A percentile compares a stretch with the other conserved stretches of the same genome.
Conservation (phyloP, 139 green algal species). For the Desmodesmus armatus region DNA sequence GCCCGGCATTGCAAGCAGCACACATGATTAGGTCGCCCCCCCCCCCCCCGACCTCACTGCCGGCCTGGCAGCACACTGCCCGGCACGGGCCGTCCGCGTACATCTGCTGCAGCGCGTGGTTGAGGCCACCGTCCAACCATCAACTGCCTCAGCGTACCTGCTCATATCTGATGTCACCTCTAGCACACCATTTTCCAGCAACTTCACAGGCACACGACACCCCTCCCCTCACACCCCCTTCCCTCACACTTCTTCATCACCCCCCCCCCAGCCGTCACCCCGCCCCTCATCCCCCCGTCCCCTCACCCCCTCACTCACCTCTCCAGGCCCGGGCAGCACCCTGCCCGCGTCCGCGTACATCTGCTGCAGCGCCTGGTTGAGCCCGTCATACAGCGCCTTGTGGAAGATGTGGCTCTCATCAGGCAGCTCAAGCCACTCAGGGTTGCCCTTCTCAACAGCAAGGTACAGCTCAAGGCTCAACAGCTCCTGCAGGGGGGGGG, state of each 20-base stretch:
- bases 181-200: too few relatives aligned
- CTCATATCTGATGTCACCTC: too few relatives aligned
- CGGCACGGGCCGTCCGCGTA: not conserved
- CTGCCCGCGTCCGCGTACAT: not conserved
- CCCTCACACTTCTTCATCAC: not conserved
- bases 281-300: not conserved
- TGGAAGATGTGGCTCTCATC: conserved; percentile 40
- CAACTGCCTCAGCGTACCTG: too few relatives aligned
- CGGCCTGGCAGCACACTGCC: too few relatives aligned
- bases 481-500: not conserved
- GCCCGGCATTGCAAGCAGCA: too few relatives aligned
- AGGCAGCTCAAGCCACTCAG: conserved; percentile 10
- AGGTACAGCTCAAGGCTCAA: not conserved
- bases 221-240: not conserved
- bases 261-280: not conserved
- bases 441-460: not conserved
- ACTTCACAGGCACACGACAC: too few relatives aligned
- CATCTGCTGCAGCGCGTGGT: not conserved
- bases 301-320: not conserved
- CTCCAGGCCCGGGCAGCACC: too few relatives aligned
- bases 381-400: conserved; percentile 41
- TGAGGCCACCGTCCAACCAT: conserved; percentile 30
- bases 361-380: conserved; percentile 1
- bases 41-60: not conserved
- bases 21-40: too few relatives aligned